Conservation (phyloP, 805 yeast genomes). For the Barnettozyma sucrosica region DNA sequence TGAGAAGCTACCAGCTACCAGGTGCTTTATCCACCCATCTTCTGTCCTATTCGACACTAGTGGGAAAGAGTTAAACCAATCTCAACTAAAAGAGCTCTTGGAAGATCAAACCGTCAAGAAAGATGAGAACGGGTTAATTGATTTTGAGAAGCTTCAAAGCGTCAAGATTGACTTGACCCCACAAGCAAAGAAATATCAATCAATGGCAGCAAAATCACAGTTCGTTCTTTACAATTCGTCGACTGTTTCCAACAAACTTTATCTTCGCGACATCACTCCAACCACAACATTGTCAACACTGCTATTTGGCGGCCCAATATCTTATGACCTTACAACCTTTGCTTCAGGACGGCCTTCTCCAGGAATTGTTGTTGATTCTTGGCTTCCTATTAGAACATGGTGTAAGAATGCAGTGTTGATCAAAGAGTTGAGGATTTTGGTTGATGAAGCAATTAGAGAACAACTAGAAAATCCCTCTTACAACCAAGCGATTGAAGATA, state of each 20-base stretch:
- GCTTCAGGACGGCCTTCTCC: slow-evolving; percentile 54
- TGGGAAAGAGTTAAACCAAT: slow-evolving; percentile 24
- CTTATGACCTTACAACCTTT: slow-evolving; percentile 45
- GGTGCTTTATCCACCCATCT: slow-evolving; percentile 86
- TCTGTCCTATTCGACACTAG: slow-evolving; percentile 61
- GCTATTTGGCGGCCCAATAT: slow-evolving; percentile 74
- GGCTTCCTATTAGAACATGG: slow-evolving; percentile 92
- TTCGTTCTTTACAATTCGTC: slow-evolving; percentile 62
- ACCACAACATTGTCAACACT: slow-evolving; percentile 63
- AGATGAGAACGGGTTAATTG: slow-evolving; percentile 38
- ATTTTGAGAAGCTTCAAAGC: slow-evolving; percentile 26
- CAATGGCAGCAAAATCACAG: slow-evolving; percentile 38
- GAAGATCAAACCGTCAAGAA: slow-evolving; percentile 18
- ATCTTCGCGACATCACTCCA: slow-evolving; percentile 74
- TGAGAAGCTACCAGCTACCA: slow-evolving; percentile 44
- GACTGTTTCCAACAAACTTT: slow-evolving; percentile 60
- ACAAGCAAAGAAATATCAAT: slow-evolving; percentile 26
- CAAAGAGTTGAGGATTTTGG: slow-evolving; percentile 56
- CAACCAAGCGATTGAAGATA: slow-evolving; percentile 13
- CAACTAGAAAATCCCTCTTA: slow-evolving; percentile 49
- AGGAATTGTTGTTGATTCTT: slow-evolving; percentile 79
- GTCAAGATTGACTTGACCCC: slow-evolving; percentile 37
- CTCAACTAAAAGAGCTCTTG: slow-evolving; percentile 21
- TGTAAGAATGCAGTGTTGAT: slow-evolving; percentile 86
- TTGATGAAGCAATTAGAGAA: slow-evolving; percentile 63